phyloP scores from a whole-genome alignment of 495 filamentous ascomycete genomes.

The Aspergillus carlsbadensis region DNA sequence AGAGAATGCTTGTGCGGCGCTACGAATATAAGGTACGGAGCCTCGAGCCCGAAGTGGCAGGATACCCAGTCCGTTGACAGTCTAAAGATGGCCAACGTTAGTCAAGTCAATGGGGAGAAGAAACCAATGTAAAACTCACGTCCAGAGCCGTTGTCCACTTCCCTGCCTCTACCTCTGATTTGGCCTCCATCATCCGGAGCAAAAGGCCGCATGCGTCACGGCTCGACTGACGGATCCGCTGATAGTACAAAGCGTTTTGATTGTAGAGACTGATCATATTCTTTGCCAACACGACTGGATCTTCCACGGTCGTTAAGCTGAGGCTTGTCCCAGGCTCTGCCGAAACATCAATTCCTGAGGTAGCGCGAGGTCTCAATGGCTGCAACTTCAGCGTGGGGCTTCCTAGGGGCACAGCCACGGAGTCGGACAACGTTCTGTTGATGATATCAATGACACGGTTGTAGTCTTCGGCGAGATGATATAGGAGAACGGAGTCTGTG shows the following conservation, averaged over 20 bases:
- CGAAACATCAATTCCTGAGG: slow-evolving; percentile 9
- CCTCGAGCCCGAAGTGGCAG: slow-evolving; percentile 72
- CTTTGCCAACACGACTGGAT: slow-evolving; percentile 73
- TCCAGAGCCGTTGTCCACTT: slow-evolving; percentile 79
- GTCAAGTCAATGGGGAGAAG: slow-evolving; percentile 7
- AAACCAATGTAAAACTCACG: slow-evolving; percentile 58
- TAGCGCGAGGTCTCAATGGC: slow-evolving; percentile 66
- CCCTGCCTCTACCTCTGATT: slow-evolving; percentile 63
- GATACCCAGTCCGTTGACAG: slow-evolving; percentile 68
- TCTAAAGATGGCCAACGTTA: slow-evolving; percentile 45
- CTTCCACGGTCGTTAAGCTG: slow-evolving; percentile 82
- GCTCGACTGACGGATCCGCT: slow-evolving; percentile 64
- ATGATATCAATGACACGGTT: slow-evolving; percentile 86
- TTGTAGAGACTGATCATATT: slow-evolving; percentile 83
- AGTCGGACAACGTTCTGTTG: slow-evolving; percentile 86
- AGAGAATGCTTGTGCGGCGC: slow-evolving; percentile 72
- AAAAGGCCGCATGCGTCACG: slow-evolving; percentile 69
- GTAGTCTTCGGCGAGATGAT: slow-evolving; percentile 92
- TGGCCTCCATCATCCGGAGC: slow-evolving; percentile 75
- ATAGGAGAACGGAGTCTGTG: slow-evolving; percentile 89
- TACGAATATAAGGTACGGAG: slow-evolving; percentile 70
- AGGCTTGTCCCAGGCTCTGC: slow-evolving; percentile 58
- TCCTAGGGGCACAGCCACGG: slow-evolving; percentile 77
- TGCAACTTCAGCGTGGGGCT: slow-evolving; percentile 71
- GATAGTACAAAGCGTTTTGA: slow-evolving; percentile 67